Conservation (phyloP, 2,329 filamentous ascomycete species). For the Tolypocladium cylindrosporum region DNA sequence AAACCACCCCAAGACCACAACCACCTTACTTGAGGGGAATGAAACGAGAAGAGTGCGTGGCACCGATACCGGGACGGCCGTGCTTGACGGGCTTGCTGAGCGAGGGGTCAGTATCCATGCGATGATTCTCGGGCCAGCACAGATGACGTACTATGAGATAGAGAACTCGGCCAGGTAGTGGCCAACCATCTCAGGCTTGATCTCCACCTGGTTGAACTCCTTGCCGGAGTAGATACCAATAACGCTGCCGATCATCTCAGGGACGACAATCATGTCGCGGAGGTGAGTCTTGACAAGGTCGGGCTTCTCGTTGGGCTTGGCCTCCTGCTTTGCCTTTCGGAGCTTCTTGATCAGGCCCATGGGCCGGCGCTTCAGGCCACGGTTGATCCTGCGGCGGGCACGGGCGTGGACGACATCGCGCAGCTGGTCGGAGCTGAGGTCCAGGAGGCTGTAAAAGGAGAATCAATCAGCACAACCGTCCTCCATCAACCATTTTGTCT, state of each 20-base stretch:
- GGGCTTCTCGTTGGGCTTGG: conserved; percentile 99
- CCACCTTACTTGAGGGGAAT: conserved; percentile 98
- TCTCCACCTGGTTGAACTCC: conserved; percentile 99
- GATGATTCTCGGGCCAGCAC: background rate
- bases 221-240: conserved; percentile 99
- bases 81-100: conserved; percentile 98
- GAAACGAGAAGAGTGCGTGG: conserved; percentile 99
- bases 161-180: conserved; percentile 99
- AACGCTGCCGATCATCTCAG: conserved; percentile 98
- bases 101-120: conserved; percentile 35
- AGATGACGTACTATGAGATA: conserved; percentile 85
- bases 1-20: conserved; percentile 38
- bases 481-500: conserved; percentile 1
- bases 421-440: conserved; percentile 96
- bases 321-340: conserved; percentile 98
- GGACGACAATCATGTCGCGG: conserved; percentile 99
- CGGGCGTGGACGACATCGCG: conserved; percentile 99
- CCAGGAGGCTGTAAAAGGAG: conserved; percentile 66
- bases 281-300: conserved; percentile 99
- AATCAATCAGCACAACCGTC: conserved; percentile 8
- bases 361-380: conserved; percentile 98
- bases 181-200: conserved; percentile 99
- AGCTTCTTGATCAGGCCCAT: conserved; percentile 99
- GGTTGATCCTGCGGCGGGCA: conserved; percentile 98
- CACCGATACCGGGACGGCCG: conserved; percentile 99